Evolutionary conservation across 2,329 filamentous ascomycete genomes (phyloP), one percentile per base, ranked within the genome.

Genomic region (Phoma sp.): DNA sequence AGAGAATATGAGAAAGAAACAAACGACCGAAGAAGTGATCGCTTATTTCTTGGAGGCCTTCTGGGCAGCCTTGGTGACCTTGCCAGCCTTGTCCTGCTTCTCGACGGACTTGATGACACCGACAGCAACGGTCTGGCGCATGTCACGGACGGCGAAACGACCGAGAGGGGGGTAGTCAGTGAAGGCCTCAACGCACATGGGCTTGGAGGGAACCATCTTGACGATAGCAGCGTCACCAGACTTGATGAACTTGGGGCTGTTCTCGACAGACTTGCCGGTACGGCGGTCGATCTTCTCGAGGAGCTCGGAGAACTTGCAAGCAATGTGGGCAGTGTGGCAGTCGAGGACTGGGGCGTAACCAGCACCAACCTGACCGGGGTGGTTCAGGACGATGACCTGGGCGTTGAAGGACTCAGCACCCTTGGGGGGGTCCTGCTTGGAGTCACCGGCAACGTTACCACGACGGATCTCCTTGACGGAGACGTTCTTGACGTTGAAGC

Each of bases 401-500:
- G 95, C 95, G 82, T 91, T 96, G 92, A 99, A 99, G 76, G 89
- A 93, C 75, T 93, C 92, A 77, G 86, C 87, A 76, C 86, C 95
- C 79, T 83, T 79, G 68, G 95, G 91, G 75, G 95, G 95, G 85
- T 99, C 95, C 86, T 96, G 96, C 93, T 99, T 99, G 88, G 91
- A 93, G 91, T 99, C 95, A 91, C 92, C 91, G 76, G 90, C 90
- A 75, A 99, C 95, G 89, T 99, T 98, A 79, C 95, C 95, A 96
- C 95, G 95, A 83, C 95, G 95, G 79, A 99, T 96, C 82, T 99
- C 95, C 93, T 99, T 99, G 85, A 99, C 95, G 82, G 95, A 98
- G 77, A 99, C 95, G 95, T 99, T 99, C 93, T 99, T 99, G 85
- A 99, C 93, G 91, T 99, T 99, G 93, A 99, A 99, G 76, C 95